Evolutionary conservation across 805 yeast species (phyloP).

Genomic region (Wickerhamiella bombiphila): DNA sequence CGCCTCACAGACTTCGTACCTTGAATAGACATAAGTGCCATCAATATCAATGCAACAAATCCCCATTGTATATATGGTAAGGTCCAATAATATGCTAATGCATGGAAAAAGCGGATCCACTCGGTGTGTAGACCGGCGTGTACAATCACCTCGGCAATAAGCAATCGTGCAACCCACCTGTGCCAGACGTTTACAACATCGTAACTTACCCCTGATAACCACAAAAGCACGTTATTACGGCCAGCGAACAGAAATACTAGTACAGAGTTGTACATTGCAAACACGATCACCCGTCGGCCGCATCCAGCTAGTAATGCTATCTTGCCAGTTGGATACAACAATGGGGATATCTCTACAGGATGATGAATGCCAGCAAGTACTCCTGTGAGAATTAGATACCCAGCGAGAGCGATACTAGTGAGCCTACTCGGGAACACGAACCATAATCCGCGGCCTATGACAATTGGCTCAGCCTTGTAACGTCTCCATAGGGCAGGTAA

Average conservation of each 20-base stretch:
- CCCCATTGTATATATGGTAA: constrained; percentile 15
- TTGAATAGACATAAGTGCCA: constrained; percentile 30
- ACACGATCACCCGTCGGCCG: constrained; percentile 12
- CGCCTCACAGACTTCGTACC: constrained; percentile 38
- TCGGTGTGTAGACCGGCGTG: constrained; percentile 26
- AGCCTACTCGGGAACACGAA: constrained; percentile 4
- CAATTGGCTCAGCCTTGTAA: too few species aligned
- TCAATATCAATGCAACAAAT: constrained; percentile 22
- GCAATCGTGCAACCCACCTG: constrained; percentile 33
- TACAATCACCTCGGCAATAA: constrained; percentile 26
- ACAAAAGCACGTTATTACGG: constrained; percentile 50
- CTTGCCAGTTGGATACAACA: constrained; percentile 13
- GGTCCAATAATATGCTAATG: constrained; percentile 13
- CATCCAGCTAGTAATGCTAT: constrained; percentile 3
- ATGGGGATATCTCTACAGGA: constrained; percentile 5
- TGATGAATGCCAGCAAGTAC: constrained; percentile 24
- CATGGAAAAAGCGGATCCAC: constrained; percentile 18
- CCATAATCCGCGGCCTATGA: constrained; percentile 3
- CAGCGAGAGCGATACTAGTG: constrained; percentile 26
- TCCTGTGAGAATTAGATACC: constrained; percentile 23
- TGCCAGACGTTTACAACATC: constrained; percentile 47
- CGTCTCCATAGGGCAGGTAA: constrained; percentile 6
- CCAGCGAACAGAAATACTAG: constrained; percentile 42
- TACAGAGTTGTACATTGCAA: constrained; percentile 18
- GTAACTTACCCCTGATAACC: constrained; percentile 45